Evolutionary conservation across 768 basidiomycete species (phyloP), one percentile per base, ranked within the genome.

Genomic region (Leucocoprinus birnbaumii): DNA sequence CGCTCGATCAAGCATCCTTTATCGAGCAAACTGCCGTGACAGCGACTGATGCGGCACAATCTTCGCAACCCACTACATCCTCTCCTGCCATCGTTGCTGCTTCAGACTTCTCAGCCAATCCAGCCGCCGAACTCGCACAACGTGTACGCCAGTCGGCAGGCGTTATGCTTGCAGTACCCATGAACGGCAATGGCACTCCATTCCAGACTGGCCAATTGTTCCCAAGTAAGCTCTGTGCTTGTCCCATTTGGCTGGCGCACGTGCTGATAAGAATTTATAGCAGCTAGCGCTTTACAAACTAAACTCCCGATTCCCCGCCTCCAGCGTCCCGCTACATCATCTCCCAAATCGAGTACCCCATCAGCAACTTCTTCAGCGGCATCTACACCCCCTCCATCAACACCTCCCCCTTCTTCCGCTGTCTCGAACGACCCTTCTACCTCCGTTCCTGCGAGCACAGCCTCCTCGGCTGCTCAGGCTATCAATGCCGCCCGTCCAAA

Each of bases 101-200:
- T 21, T 11, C 31, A 18, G 44, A 53, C 10, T 54, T 53, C 52
- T 38, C 51, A 19, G 63, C 62, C 0, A 68, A 74, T 38, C 68
- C 71, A 1, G 71, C 72, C 1, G 69, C 71, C 6, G 77, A 79
- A 55, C 65, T 82, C 1, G 80, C 80, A 3, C 73, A 76, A 22
- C 66, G 74, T 0, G 81, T 80, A 14, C 73, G 79, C 21, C 69
- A 85, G 67, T 70, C 76, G 64, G 71, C 86, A 0, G 85, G 85
- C 14, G 76, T 88, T 7, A 73, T 80, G 73, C 67, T 80, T 40
- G 79, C 76, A 3, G 77, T 76, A 22, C 79, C 73, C 26, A 73
- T 75, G 68, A 49, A 64, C 62, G 56, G 52, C 13, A 37, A 34
- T 34, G 47, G 62, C 72, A 34, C 71, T 73, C 21, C 58, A 72